Evolutionary conservation across 2,329 filamentous ascomycete genomes (phyloP).

Genomic region (Huntiella decipiens): DNA sequence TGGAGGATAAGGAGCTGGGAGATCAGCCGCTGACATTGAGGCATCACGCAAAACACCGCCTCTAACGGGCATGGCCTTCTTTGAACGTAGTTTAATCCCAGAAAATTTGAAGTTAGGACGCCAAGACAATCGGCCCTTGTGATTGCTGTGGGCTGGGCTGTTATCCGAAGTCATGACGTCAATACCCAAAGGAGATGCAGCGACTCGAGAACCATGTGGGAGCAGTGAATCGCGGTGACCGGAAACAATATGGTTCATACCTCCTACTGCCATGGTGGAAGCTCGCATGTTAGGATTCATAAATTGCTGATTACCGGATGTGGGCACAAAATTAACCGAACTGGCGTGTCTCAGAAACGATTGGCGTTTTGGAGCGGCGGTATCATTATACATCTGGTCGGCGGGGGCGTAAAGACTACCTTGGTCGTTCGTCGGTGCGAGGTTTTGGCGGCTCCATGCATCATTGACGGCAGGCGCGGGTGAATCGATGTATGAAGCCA

Average conservation of each 20-base stretch:
- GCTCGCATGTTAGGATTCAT: neutral
- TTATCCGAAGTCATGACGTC: conserved; percentile 8
- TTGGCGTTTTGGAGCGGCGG: neutral
- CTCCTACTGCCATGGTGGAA: neutral
- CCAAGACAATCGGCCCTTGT: conserved; percentile 7
- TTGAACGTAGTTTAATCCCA: neutral
- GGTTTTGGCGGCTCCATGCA: neutral
- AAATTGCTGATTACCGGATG: neutral
- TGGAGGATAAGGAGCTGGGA: neutral
- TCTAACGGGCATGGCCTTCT: neutral
- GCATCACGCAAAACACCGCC: conserved; percentile 4
- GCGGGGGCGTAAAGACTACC: neutral
- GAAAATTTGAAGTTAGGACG: conserved; percentile 4
- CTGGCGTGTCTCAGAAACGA: neutral
- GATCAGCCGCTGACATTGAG: neutral
- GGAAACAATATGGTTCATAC: neutral
- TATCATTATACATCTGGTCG: neutral
- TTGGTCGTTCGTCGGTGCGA: neutral
- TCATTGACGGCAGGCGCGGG: neutral
- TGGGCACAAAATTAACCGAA: neutral
- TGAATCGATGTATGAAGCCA: neutral
- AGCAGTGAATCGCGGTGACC: neutral
- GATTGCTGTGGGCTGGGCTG: neutral
- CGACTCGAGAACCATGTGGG: conserved; percentile 1
- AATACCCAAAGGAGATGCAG: conserved; percentile 5